Conservation (phyloP, 202 grass and related monocot genomes). For the Brachypodium distachyon region DNA sequence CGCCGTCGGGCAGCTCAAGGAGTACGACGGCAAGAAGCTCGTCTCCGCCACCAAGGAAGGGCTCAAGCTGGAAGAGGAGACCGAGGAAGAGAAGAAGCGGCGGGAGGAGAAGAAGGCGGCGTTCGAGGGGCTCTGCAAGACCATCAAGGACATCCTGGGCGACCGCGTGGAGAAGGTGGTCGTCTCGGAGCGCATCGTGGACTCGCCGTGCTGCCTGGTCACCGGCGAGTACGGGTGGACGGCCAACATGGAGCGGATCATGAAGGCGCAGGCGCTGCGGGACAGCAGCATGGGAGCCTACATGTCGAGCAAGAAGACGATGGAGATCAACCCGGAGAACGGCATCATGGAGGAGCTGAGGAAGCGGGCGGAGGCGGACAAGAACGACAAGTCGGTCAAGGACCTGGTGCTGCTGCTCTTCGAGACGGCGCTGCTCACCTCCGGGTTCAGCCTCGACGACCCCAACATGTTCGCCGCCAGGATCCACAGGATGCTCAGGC, state of each 20-base stretch:
- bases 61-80: conserved; percentile 60
- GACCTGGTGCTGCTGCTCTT: conserved; percentile 54
- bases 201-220: conserved; percentile 63
- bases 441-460: conserved; percentile 61
- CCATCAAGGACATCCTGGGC: conserved; percentile 60
- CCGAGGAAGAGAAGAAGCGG: conserved; percentile 51
- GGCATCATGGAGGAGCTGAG: conserved; percentile 65
- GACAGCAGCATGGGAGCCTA: conserved; percentile 66
- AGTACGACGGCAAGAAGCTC: conserved; percentile 72
- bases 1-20: conserved; percentile 69
- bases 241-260: conserved; percentile 80
- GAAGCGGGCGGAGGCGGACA: conserved; percentile 50
- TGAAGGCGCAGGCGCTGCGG: conserved; percentile 63
- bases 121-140: conserved; percentile 59
- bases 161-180: conserved; percentile 61
- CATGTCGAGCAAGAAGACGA: conserved; percentile 63
- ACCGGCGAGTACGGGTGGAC: conserved; percentile 77
- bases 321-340: conserved; percentile 79
- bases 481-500: conserved; percentile 67
- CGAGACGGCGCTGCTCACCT: conserved; percentile 63
- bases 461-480: conserved; percentile 68
- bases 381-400: conserved; percentile 57
- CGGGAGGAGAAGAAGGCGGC: conserved; percentile 39
- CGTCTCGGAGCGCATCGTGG: conserved; percentile 55
- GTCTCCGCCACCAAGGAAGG: conserved; percentile 70